These are phyloP conservation scores for Farysia itapuensis DNA, from an alignment of 1,284 basidiomycete genomes.

Conservation along the genomic window DNA sequence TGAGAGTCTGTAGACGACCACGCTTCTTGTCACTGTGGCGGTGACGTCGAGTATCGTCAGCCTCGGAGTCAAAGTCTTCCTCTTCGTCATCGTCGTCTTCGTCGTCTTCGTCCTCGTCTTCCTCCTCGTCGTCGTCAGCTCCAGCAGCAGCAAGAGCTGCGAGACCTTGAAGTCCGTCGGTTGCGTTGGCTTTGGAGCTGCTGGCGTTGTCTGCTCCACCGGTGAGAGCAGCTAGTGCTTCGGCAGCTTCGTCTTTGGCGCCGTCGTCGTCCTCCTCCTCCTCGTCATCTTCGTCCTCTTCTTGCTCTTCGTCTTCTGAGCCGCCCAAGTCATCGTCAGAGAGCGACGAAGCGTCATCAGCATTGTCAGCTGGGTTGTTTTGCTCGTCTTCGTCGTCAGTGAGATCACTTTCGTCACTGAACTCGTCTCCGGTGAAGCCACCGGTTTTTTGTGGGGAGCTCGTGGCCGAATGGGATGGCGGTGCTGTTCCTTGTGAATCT, in stretches of 20 bases:
- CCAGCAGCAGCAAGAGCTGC: constrained; percentile 44
- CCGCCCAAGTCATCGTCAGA: constrained; percentile 36
- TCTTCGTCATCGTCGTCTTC: constrained; percentile 22
- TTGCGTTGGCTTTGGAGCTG: constrained; percentile 11
- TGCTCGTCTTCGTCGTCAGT: constrained; percentile 42
- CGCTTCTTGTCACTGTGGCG: constrained; percentile 11
- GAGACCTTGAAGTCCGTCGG: constrained; percentile 44
- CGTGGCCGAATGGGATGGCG: constrained; percentile 14
- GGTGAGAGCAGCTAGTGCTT: constrained; percentile 43
- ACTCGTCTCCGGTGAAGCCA: constrained; percentile 38
- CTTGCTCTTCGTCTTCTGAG: constrained; percentile 33
- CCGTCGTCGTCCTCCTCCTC: constrained; percentile 4
- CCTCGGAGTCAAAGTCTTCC: constrained; percentile 22
- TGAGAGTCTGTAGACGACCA: constrained; percentile 17
- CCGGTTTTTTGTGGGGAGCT: constrained; percentile 41
- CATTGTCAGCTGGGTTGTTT: constrained; percentile 16
- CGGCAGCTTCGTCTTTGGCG: constrained; percentile 44
- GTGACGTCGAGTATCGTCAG: too few species aligned
- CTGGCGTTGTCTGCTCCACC: constrained; percentile 20
- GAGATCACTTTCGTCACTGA: constrained; percentile 51
- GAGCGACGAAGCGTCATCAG: constrained; percentile 29
- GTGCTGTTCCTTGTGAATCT: constrained; percentile 17
- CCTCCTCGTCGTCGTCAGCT: not conserved
- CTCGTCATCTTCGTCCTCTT: constrained; percentile 25
- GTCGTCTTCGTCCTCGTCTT: constrained; percentile 4